A percentile compares a stretch with the other conserved stretches of the same genome.
Conservation (phyloP, 169 alveolate species). For the Eimeria falciformis region DNA sequence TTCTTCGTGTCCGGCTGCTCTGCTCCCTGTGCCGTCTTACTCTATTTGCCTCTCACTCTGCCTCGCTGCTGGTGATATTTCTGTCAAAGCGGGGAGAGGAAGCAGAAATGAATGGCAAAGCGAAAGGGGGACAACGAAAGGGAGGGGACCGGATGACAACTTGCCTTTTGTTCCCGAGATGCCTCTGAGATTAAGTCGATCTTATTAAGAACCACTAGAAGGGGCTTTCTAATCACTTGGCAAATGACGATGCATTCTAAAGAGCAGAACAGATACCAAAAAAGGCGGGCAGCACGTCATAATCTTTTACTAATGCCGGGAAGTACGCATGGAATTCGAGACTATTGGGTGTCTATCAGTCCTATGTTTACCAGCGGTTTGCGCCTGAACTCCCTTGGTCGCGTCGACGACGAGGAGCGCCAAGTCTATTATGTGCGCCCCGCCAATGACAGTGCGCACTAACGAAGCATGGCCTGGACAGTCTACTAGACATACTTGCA, state of each 20-base stretch:
- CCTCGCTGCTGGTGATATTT: neutral
- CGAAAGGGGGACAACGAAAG: neutral
- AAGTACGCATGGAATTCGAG: neutral
- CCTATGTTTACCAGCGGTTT: conserved; percentile 83
- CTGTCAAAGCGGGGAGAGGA: neutral
- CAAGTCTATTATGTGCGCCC: conserved; percentile 93
- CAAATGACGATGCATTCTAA: conserved; percentile 95
- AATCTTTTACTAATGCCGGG: neutral
- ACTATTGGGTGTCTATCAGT: neutral
- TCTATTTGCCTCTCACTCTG: neutral
- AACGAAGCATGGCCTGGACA: conserved; percentile 97
- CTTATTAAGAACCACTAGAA: conserved; percentile 92
- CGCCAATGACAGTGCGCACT: conserved; percentile 93
- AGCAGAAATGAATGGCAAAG: neutral
- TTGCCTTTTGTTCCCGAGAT: conserved; percentile 83
- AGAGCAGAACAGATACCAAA: neutral
- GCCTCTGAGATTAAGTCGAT: conserved; percentile 89
- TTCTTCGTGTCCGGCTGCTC: too few relatives aligned
- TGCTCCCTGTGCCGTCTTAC: neutral
- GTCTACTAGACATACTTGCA: conserved; percentile 94
- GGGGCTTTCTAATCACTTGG: conserved; percentile 89
- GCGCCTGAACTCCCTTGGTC: conserved; percentile 93
- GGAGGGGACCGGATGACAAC: neutral
- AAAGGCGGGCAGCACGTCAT: neutral
- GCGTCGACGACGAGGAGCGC: conserved; percentile 93